These are phyloP conservation scores for Plasmopara halstedii DNA, from an alignment of 352 stramenopile genomes.

Conservation along the genomic window DNA sequence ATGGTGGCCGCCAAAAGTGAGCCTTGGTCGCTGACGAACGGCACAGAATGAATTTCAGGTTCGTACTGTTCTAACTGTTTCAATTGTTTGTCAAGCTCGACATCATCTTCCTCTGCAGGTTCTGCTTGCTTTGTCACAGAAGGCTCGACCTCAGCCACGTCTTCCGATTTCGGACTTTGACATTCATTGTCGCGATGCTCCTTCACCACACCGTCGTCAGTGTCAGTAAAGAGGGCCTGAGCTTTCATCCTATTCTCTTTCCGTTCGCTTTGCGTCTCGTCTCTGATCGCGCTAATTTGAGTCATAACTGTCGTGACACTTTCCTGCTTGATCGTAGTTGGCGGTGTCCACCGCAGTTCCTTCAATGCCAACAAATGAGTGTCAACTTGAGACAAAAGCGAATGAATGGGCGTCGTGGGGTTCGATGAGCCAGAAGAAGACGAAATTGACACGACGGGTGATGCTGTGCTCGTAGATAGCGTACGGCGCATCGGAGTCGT, in stretches of 20 bases:
- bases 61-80: slow-evolving; percentile 35
- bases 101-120: slow-evolving; percentile 11
- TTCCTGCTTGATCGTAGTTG: slow-evolving; percentile 9
- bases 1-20: slow-evolving; percentile 33
- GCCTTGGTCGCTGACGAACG: slow-evolving; percentile 32
- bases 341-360: slow-evolving; percentile 52
- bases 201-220: background rate
- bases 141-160: background rate
- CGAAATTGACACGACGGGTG: slow-evolving; percentile 65
- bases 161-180: background rate
- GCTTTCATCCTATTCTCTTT: slow-evolving; percentile 25
- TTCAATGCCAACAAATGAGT: slow-evolving; percentile 34
- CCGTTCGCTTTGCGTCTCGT: slow-evolving; percentile 7
- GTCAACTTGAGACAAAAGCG: slow-evolving; percentile 24
- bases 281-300: slow-evolving; percentile 12
- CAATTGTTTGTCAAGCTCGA: slow-evolving; percentile 24
- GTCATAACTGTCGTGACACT: slow-evolving; percentile 12
- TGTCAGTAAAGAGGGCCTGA: slow-evolving; percentile 26
- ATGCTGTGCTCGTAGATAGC: slow-evolving; percentile 28
- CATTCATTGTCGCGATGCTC: background rate
- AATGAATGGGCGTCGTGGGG: slow-evolving; percentile 53
- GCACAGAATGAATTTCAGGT: slow-evolving; percentile 28
- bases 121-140: slow-evolving; percentile 7
- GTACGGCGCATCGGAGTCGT: slow-evolving; percentile 31
- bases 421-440: slow-evolving; percentile 58